Conservation (phyloP, 2,329 filamentous ascomycete species). For the Epicoccum sorghinum region DNA sequence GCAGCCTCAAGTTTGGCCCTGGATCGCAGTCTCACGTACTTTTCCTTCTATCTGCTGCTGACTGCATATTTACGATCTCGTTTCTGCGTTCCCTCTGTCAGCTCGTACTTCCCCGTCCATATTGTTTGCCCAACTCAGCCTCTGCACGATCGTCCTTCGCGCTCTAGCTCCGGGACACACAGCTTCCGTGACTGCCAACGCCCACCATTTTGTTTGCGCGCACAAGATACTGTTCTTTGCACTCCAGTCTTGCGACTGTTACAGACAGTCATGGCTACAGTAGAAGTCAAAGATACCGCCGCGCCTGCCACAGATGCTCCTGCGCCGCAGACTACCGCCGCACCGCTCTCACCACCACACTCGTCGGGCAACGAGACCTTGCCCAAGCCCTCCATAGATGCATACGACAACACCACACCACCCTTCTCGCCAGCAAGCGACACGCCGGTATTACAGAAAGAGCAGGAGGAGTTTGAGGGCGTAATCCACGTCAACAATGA, state of each 20-base stretch:
- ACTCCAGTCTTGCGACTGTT: not conserved
- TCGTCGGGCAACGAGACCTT: constrained; percentile 27
- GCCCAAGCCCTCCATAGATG: constrained; percentile 24
- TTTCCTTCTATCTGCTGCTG: constrained; percentile 2
- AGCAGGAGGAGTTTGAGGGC: constrained; percentile 43
- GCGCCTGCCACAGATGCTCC: constrained; percentile 14
- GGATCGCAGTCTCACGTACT: constrained; percentile 12
- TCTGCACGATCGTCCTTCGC: constrained; percentile 19
- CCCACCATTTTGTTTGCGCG: not conserved
- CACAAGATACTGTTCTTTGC: not conserved
- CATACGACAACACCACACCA: constrained; percentile 27
- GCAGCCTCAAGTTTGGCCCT: constrained; percentile 20
- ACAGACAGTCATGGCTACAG: constrained; percentile 23
- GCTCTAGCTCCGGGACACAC: constrained; percentile 28
- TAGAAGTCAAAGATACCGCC: constrained; percentile 20
- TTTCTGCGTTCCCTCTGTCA: not conserved
- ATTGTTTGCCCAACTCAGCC: constrained; percentile 18
- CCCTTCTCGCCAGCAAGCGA: constrained; percentile 43
- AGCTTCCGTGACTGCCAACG: constrained; percentile 25
- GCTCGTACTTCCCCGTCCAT: constrained; percentile 8
- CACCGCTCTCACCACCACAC: constrained; percentile 33
- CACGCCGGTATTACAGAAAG: constrained; percentile 39
- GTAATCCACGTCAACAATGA: constrained; percentile 47
- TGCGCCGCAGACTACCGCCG: constrained; percentile 16
- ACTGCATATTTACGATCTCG: constrained; percentile 3